Evolutionary conservation across 2,329 filamentous ascomycete species (phyloP).

Genomic region (Trichoderma sp.): DNA sequence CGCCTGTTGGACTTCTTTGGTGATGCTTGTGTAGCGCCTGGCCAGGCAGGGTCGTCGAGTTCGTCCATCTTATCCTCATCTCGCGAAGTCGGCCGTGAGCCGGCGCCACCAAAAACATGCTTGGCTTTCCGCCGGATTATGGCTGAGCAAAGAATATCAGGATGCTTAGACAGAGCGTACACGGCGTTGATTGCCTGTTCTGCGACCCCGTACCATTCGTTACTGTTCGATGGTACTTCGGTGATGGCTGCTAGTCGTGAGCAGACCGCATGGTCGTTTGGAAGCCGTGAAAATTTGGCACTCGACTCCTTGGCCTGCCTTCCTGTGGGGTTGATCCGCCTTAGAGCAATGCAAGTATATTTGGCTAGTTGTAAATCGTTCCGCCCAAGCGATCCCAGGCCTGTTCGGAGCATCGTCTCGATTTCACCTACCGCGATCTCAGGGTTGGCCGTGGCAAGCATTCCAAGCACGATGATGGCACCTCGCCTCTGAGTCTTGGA

Average conservation of each 20-base stretch:
- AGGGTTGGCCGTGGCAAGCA: constrained; percentile 90
- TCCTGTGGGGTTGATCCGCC: constrained; percentile 84
- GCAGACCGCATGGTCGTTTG: constrained; percentile 90
- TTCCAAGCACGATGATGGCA: constrained; percentile 93
- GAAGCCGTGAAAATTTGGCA: constrained; percentile 73
- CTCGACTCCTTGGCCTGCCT: constrained; percentile 76
- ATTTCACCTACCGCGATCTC: constrained; percentile 95
- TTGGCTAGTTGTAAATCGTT: constrained; percentile 87
- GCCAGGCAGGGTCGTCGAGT: constrained; percentile 42
- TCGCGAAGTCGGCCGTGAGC: constrained; percentile 42
- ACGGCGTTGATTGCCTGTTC: constrained; percentile 97
- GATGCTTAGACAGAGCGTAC: constrained; percentile 90
- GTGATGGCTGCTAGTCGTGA: constrained; percentile 79
- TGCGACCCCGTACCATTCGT: constrained; percentile 94
- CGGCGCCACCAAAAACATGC: constrained; percentile 68
- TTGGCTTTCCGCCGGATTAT: constrained; percentile 86
- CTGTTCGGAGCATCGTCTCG: constrained; percentile 89
- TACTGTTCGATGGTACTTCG: constrained; percentile 83
- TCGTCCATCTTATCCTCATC: constrained; percentile 47
- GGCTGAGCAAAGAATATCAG: constrained; percentile 89
- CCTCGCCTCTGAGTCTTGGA: constrained; percentile 88
- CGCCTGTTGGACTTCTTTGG: constrained; percentile 56
- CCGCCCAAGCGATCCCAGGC: constrained; percentile 78
- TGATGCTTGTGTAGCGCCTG: constrained; percentile 28
- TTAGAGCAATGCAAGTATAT: constrained; percentile 91